Base-by-base conservation (phyloP, 495 filamentous ascomycete species). In the Hypoxylon fragiforme region DNA sequence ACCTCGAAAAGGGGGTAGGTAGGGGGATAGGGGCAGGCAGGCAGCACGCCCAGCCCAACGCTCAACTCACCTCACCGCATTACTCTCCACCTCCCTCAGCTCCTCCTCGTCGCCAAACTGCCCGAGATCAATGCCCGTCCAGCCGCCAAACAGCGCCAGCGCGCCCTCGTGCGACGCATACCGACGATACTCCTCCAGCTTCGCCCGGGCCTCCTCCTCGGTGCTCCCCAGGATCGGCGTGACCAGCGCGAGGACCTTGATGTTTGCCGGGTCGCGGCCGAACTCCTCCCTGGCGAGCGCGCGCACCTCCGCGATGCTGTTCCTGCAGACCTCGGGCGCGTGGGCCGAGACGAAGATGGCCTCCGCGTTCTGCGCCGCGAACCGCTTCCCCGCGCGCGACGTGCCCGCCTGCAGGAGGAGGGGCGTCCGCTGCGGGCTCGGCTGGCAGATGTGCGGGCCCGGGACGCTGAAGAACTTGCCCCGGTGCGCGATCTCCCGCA, bases 391-490 rank as follows among this genome's bases (percentile, higher is more conserved):
- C 0, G 83, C 77, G 26, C 77, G 76, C 0, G 82, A 86, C 1
- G 83, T 83, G 1, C 84, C 85, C 0, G 85, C 85, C 66, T 87
- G 85, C 3, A 86, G 66, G 4, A 87, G 70, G 12, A 89, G 68
- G 0, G 85, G 85, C 11, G 85, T 86, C 14, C 85, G 72, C 52
- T 89, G 85, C 3, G 82, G 83, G 40, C 75, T 80, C 2, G 85
- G 85, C 41, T 86, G 79, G 45, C 74, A 77, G 64, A 87, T 77
- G 54, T 86, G 82, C 7, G 83, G 84, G 0, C 85, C 85, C 0
- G 83, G 85, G 0, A 89, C 82, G 3, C 63, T 70, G 71, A 83
- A 88, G 70, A 81, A 85, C 58, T 85, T 81, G 22, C 86, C 86
- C 1, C 68, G 53, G 66, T 89, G 86, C 69, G 87, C 81, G 69